Evolutionary conservation across 2,329 filamentous ascomycete species (phyloP).

Genomic region (Teratosphaeriaceae sp.): DNA sequence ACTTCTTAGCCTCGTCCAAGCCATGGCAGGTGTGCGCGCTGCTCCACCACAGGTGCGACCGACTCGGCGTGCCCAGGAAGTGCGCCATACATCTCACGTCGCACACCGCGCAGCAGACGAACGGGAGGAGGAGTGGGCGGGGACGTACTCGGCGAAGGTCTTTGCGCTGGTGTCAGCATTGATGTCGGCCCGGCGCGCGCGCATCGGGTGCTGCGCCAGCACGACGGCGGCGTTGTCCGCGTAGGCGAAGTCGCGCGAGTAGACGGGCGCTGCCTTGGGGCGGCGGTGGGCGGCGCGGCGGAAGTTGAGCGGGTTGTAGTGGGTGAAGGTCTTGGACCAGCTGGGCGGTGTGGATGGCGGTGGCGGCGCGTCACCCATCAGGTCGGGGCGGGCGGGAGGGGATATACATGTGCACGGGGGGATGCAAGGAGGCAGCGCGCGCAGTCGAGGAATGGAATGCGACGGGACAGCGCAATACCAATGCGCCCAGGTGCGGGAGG

Average conservation of each 20-base stretch:
- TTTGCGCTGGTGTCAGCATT: constrained; percentile 38
- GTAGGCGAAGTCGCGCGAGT: constrained; percentile 40
- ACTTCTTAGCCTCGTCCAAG: constrained; percentile 34
- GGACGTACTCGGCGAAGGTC: constrained; percentile 48
- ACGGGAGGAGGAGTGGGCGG: too few species aligned
- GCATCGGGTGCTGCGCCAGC: constrained; percentile 23
- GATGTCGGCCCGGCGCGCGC: constrained; percentile 42
- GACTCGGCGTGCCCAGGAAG: constrained; percentile 14
- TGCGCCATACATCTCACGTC: constrained; percentile 12
- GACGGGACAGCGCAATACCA: neutral
- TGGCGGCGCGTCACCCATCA: constrained; percentile 7
- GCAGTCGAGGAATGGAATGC: constrained; percentile 5
- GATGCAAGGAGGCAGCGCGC: constrained; percentile 7
- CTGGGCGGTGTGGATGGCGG: constrained; percentile 3
- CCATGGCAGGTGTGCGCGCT: constrained; percentile 11
- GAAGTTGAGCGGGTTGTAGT: constrained; percentile 6
- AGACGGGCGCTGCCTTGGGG: constrained; percentile 20
- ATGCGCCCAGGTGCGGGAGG: neutral
- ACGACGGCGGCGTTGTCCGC: constrained; percentile 30
- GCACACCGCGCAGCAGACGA: too few species aligned
- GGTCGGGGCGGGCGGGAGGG: constrained; percentile 1
- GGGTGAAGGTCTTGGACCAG: constrained; percentile 4
- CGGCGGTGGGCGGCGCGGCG: neutral
- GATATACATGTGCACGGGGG: constrained; percentile 4
- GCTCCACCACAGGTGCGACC: constrained; percentile 17